Evolutionary conservation across 2,329 filamentous ascomycete species (phyloP).

Genomic region (Aschersonia sp.): DNA sequence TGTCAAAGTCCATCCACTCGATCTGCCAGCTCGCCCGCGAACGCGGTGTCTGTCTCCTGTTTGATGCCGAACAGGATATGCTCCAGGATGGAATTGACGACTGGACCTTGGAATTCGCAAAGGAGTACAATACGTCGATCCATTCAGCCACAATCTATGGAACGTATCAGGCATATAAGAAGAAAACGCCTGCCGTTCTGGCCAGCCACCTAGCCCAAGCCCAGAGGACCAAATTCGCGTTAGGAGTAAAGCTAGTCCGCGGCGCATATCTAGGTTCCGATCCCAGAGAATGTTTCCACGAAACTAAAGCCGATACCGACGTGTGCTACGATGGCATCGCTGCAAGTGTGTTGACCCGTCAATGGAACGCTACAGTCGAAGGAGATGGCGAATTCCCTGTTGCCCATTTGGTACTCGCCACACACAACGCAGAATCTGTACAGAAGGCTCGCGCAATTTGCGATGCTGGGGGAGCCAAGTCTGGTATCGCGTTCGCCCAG

Average conservation of each 20-base stretch:
- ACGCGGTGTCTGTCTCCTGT: slow-evolving; percentile 58
- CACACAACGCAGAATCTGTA: slow-evolving; percentile 68
- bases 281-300: slow-evolving; percentile 54
- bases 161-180: slow-evolving; percentile 68
- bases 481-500: slow-evolving; percentile 40
- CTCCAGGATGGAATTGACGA: slow-evolving; percentile 68
- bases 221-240: slow-evolving; percentile 42
- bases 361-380: slow-evolving; percentile 21
- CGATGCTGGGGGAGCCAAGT: slow-evolving; percentile 25
- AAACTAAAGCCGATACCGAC: slow-evolving; percentile 59
- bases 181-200: slow-evolving; percentile 42
- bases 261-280: slow-evolving; percentile 62
- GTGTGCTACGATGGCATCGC: slow-evolving; percentile 58
- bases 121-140: slow-evolving; percentile 54
- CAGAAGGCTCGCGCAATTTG: slow-evolving; percentile 37
- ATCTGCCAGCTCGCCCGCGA: slow-evolving; percentile 60
- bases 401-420: slow-evolving; percentile 58
- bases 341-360: slow-evolving; percentile 47
- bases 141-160: slow-evolving; percentile 60
- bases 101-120: slow-evolving; percentile 66
- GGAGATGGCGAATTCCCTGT: slow-evolving; percentile 34
- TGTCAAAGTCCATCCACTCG: slow-evolving; percentile 55
- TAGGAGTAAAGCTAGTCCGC: slow-evolving; percentile 63
- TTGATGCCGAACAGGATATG: slow-evolving; percentile 73
- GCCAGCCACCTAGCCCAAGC: slow-evolving; percentile 45